These are phyloP conservation scores for Curvularia verruculosa DNA, from an alignment of 2,329 filamentous ascomycete genomes.

Conservation along the genomic window DNA sequence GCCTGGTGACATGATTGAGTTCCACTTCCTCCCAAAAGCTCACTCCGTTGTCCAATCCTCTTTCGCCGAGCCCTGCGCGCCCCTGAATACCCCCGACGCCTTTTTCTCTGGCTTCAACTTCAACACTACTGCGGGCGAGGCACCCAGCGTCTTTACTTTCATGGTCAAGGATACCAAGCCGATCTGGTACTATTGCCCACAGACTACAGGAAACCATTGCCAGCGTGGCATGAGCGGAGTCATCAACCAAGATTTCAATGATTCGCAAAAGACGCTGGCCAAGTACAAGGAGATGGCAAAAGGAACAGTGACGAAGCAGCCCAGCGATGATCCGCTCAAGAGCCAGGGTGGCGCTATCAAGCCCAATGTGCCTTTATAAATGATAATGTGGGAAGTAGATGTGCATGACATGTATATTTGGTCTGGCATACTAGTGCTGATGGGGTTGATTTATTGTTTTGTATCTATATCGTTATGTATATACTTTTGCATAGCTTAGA, in stretches of 20 bases:
- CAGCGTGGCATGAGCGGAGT: constrained; percentile 75
- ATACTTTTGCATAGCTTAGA: neutral
- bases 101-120: constrained; percentile 70
- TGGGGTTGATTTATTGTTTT: neutral
- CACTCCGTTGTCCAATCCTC: constrained; percentile 78
- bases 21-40: constrained; percentile 63
- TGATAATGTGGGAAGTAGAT: neutral
- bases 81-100: constrained; percentile 58
- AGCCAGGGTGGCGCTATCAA: constrained; percentile 33
- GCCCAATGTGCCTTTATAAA: constrained; percentile 35
- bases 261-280: constrained; percentile 30
- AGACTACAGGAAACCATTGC: constrained; percentile 68
- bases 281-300: constrained; percentile 38
- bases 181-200: constrained; percentile 80
- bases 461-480: neutral
- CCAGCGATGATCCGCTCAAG: constrained; percentile 21
- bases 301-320: constrained; percentile 30
- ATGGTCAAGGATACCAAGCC: constrained; percentile 70
- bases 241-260: constrained; percentile 61
- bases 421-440: neutral
- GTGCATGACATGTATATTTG: neutral
- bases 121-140: constrained; percentile 48
- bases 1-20: constrained; percentile 50
- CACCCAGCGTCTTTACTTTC: constrained; percentile 65
- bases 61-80: constrained; percentile 72